Evolutionary conservation across 306 rosid genomes (phyloP).

Genomic region (Castanospermum australe): DNA sequence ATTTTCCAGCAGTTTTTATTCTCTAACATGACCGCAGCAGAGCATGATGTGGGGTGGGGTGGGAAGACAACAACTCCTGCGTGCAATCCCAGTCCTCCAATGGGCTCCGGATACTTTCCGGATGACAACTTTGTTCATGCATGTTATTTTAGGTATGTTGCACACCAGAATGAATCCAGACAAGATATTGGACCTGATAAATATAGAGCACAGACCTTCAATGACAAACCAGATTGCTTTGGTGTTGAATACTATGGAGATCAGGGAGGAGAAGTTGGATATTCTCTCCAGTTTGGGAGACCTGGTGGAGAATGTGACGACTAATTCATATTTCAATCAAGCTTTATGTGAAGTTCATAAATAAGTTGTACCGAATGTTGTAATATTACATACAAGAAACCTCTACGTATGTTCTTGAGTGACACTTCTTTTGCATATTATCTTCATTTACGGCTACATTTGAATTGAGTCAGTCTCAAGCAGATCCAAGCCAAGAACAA

Average conservation of each 20-base stretch:
- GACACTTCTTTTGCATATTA: no score
- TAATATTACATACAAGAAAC: no score
- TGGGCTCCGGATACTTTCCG: background rate
- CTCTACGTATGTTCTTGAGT: no score
- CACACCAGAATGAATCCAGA: background rate
- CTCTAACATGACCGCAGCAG: background rate
- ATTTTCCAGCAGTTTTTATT: background rate
- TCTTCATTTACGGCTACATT: no score
- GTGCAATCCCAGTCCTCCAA: background rate
- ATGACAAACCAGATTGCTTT: background rate
- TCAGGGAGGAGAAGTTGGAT: background rate
- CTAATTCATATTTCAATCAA: background rate
- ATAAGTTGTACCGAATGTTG: no score
- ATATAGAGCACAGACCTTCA: rapidly evolving
- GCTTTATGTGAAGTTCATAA: no score
- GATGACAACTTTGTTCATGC: background rate
- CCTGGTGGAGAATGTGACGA: background rate
- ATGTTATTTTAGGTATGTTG: background rate
- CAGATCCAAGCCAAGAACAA: no score
- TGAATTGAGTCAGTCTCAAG: no score
- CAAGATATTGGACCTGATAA: background rate
- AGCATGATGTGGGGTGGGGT: constrained; percentile 14
- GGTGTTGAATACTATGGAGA: background rate
- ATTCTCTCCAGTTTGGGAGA: background rate
- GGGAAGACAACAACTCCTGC: background rate